Evolutionary conservation across 2,329 filamentous ascomycete species (phyloP), one percentile per base, ranked within the genome.

Genomic region (Fusarium haematococcum): DNA sequence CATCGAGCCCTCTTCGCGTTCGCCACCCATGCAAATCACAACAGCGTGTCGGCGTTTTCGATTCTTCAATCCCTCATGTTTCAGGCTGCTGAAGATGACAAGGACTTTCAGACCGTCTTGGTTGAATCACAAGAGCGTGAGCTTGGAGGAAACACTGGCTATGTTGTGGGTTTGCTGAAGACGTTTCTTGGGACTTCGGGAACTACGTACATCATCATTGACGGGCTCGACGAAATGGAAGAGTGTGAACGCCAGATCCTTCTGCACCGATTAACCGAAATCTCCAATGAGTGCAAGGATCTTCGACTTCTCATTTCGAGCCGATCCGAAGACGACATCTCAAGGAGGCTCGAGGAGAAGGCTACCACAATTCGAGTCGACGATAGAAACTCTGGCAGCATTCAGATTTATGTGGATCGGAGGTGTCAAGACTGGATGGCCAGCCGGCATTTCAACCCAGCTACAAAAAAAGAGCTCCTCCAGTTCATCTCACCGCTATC

Each of bases 71-170:
- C 45, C 18, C 45, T 52, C 45, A 30, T 52, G 25, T 52, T 52
- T 52, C 45, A 30, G 6, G 23, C n/a, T n/a, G n/a, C n/a, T 25
- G 39, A 30, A 50, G 35, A 39, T 39, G 35, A 39, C 6, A 39
- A 39, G 35, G 35, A 39, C 35, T 39, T 45, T 32, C 61, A 43
- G 20, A 33, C 48, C 27, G 35, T 43, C 35, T 39, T 39, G 35
- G 35, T 39, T 39, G 35, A 39, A 16, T 39, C 35, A 39, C 35
- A 39, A 39, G 65, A 68, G 52, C 65, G 59, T 20, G 59, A 68
- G 23, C 60, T 64, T 41, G 50, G 20, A 59, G 59, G 50, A 18
- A 68, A 64, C 45, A 45, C 54, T 23, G 33, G 16, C 20, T 27
- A 50, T 54, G 35, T 52, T 14, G 48, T 69, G 7, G 35, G 35